phyloP scores from a whole-genome alignment of 768 basidiomycete species.

The Boletus fagicola region DNA sequence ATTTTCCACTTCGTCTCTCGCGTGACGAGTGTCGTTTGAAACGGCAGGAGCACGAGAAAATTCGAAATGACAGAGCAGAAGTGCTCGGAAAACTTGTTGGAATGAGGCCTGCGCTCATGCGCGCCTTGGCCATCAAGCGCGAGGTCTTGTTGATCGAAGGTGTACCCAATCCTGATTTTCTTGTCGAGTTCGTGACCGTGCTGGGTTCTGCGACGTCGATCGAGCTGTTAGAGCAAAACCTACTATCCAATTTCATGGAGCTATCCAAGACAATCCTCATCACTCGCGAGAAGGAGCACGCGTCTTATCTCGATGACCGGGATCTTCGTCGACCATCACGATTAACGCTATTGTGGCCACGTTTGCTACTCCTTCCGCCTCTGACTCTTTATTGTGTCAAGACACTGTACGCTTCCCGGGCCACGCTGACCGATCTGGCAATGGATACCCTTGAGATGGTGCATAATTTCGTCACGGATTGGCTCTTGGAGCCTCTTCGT shows the following conservation, averaged over 20 bases:
- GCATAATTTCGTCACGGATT: slow-evolving; percentile 71
- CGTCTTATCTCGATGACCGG: slow-evolving; percentile 29
- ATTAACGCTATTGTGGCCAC: slow-evolving; percentile 77
- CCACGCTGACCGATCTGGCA: slow-evolving; percentile 53
- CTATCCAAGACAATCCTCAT: slow-evolving; percentile 22
- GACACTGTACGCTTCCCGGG: slow-evolving; percentile 56
- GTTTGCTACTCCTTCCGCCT: slow-evolving; percentile 73
- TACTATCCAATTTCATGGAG: slow-evolving; percentile 13
- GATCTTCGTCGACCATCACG: slow-evolving; percentile 65
- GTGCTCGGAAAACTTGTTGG: slow-evolving; percentile 61
- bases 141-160: slow-evolving; percentile 1
- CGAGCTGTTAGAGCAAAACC: slow-evolving; percentile 10
- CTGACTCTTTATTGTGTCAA: slow-evolving; percentile 51
- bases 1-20: slow-evolving; percentile 59
- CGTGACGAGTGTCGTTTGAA: slow-evolving; percentile 67
- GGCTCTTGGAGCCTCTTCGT: slow-evolving; percentile 83
- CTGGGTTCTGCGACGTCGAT: slow-evolving; percentile 20
- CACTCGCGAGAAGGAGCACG: slow-evolving; percentile 31
- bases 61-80: slow-evolving; percentile 68
- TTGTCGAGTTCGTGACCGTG: slow-evolving; percentile 23
- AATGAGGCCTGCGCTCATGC: slow-evolving; percentile 47
- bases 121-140: slow-evolving; percentile 26
- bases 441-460: slow-evolving; percentile 64
- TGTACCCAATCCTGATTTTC: slow-evolving; percentile 10
- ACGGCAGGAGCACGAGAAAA: slow-evolving; percentile 53